Conservation (phyloP, 2,329 filamentous ascomycete genomes). For the Penicillium sp. region DNA sequence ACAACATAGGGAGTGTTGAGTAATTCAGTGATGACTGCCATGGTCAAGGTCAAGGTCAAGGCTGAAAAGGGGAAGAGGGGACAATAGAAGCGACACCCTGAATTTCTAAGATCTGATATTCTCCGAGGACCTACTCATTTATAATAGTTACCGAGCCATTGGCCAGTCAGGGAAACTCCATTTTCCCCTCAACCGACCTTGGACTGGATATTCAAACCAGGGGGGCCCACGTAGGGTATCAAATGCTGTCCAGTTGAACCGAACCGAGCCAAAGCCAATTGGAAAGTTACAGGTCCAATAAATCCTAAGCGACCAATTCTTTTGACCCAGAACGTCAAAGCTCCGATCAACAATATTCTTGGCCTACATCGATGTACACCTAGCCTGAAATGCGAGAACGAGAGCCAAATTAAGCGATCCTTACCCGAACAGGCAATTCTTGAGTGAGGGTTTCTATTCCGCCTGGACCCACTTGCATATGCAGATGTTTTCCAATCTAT, state of each 20-base stretch:
- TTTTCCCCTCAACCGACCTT: background rate
- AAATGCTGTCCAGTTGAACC: slow-evolving; percentile 1
- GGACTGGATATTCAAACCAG: background rate
- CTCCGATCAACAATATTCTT: background rate
- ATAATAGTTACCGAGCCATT: background rate
- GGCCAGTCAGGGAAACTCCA: background rate
- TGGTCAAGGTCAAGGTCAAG: slow-evolving; percentile 9
- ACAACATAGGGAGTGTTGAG: slow-evolving; percentile 25
- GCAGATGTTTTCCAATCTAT: background rate
- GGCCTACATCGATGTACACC: background rate
- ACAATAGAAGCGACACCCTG: background rate
- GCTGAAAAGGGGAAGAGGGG: background rate
- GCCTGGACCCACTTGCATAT: slow-evolving; percentile 15
- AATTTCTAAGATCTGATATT: background rate
- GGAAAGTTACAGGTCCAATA: background rate
- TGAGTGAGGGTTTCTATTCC: slow-evolving; percentile 2
- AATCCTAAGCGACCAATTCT: background rate
- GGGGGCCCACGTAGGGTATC: slow-evolving; percentile 1
- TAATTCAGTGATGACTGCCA: slow-evolving; percentile 27
- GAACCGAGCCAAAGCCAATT: slow-evolving; percentile 1
- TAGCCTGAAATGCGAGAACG: slow-evolving; percentile 16
- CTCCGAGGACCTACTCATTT: background rate
- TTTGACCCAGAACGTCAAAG: background rate
- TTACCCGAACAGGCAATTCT: slow-evolving; percentile 18
- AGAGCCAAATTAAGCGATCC: slow-evolving; percentile 20